Evolutionary conservation across 352 stramenopile species (phyloP).

Genomic region (Globisporangium rhizosaccharum): DNA sequence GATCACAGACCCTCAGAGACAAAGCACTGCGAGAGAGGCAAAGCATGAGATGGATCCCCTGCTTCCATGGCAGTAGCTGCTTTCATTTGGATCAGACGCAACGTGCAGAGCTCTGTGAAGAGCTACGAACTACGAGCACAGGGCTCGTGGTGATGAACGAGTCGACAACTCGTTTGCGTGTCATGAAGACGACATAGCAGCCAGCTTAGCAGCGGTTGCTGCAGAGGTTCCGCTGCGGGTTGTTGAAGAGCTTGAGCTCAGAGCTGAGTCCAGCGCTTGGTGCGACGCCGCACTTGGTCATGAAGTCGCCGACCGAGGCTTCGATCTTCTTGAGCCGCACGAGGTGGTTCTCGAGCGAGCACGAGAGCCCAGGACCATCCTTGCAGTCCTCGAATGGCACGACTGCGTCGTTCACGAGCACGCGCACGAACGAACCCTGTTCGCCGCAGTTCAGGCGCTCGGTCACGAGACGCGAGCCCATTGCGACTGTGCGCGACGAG

Average conservation of each 20-base stretch:
- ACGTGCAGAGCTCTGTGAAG: no score
- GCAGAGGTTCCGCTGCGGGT: slow-evolving; percentile 39
- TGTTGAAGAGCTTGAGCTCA: slow-evolving; percentile 38
- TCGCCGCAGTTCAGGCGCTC: slow-evolving; percentile 37
- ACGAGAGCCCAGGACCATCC: slow-evolving; percentile 41
- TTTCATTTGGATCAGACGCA: no score
- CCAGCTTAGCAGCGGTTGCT: slow-evolving; percentile 5
- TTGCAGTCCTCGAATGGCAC: slow-evolving; percentile 36
- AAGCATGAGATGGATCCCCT: no score
- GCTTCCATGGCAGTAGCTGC: no score
- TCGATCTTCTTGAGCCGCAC: slow-evolving; percentile 32
- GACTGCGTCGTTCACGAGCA: slow-evolving; percentile 47
- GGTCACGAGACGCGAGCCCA: slow-evolving; percentile 40
- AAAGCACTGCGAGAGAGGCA: no score
- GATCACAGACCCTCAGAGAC: not conserved
- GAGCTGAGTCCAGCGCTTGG: slow-evolving; percentile 26
- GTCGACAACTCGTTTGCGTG: not conserved
- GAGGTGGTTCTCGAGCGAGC: slow-evolving; percentile 31
- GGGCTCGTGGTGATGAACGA: no score
- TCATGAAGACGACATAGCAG: not conserved
- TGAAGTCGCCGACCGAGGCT: slow-evolving; percentile 37
- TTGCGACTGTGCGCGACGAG: slow-evolving; percentile 35
- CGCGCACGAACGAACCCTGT: slow-evolving; percentile 34
- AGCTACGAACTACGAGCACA: no score
- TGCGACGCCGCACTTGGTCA: slow-evolving; percentile 28